Conservation (phyloP, 208 protist species). For the Angomonas deanei region DNA sequence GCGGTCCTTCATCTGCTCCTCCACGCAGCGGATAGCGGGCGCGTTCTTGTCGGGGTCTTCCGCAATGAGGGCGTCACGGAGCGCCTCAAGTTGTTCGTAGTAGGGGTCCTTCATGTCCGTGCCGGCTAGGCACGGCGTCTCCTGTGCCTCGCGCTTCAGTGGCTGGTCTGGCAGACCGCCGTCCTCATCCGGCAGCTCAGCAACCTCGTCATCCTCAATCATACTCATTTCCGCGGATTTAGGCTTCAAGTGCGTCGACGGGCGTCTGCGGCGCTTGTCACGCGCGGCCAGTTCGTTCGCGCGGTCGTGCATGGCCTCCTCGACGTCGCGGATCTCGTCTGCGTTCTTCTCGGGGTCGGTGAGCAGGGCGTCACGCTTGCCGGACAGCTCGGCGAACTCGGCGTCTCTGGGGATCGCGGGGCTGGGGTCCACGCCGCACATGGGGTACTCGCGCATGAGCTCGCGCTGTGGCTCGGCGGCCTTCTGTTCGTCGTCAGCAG, state of each 20-base stretch:
- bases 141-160: conserved; percentile 10
- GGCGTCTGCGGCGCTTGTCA: too few species aligned
- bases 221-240: too few species aligned
- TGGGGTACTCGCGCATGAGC: conserved; percentile 27
- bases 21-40: conserved; percentile 28
- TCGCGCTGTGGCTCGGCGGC: conserved; percentile 13
- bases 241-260: too few species aligned
- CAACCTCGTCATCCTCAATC: too few species aligned
- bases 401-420: conserved; percentile 34
- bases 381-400: conserved; percentile 24
- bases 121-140: conserved; percentile 10
- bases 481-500: conserved; percentile 19
- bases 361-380: conserved; percentile 15
- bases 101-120: conserved; percentile 39
- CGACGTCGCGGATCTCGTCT: conserved; percentile 12
- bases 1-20: conserved; percentile 38
- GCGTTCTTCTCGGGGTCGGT: conserved; percentile 12
- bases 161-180: conserved; percentile 20
- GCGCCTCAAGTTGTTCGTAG: conserved; percentile 37
- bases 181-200: too few species aligned
- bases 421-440: conserved; percentile 38
- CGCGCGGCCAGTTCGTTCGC: conserved; percentile 18
- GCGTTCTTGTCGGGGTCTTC: conserved; percentile 26
- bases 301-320: conserved; percentile 24
- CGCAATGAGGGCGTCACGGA: conserved; percentile 22